Evolutionary conservation across 1,284 basidiomycete genomes (phyloP).

Genomic region (Apiotrichum domesticum): DNA sequence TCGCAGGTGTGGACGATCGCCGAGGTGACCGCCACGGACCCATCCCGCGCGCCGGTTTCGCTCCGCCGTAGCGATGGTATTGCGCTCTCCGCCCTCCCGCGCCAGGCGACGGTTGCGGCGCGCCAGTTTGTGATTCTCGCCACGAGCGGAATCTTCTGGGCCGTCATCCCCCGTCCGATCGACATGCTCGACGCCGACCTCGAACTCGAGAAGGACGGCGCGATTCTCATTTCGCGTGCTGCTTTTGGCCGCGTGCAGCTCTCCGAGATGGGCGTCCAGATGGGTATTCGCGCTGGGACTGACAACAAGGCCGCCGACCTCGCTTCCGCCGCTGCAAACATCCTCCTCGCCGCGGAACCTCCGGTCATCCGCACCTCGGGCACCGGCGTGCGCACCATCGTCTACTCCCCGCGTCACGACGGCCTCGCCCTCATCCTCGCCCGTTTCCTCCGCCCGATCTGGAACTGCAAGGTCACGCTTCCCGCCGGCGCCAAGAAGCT

Average conservation of each 20-base stretch:
- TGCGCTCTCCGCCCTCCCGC: constrained; percentile 28
- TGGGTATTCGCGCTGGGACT: constrained; percentile 22
- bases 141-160: constrained; percentile 33
- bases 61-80: constrained; percentile 21
- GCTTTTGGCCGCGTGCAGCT: constrained; percentile 37
- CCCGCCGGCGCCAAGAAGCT: constrained; percentile 20
- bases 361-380: constrained; percentile 25
- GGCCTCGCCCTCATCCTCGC: constrained; percentile 83
- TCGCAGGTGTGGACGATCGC: constrained; percentile 78
- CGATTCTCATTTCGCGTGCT: constrained; percentile 18
- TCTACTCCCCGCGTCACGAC: constrained; percentile 82
- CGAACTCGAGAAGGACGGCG: constrained; percentile 34
- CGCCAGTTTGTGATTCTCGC: constrained; percentile 38
- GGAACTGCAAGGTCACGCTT: constrained; percentile 68
- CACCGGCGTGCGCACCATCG: constrained; percentile 45
- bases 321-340: constrained; percentile 25
- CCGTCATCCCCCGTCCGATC: constrained; percentile 31
- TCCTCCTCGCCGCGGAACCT: constrained; percentile 27
- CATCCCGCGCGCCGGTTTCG: constrained; percentile 13
- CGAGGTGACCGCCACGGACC: constrained; percentile 40
- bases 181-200: constrained; percentile 36
- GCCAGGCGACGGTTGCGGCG: constrained; percentile 25
- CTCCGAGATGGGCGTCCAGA: constrained; percentile 34
- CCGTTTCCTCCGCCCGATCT: constrained; percentile 75
- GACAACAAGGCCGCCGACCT: constrained; percentile 24